Percentiles rank a stretch among this genome's conserved stretches.
These are phyloP conservation scores for Nepenthes mirabilis DNA, from an alignment of 148 eudicot species.

Conservation along the genomic window DNA sequence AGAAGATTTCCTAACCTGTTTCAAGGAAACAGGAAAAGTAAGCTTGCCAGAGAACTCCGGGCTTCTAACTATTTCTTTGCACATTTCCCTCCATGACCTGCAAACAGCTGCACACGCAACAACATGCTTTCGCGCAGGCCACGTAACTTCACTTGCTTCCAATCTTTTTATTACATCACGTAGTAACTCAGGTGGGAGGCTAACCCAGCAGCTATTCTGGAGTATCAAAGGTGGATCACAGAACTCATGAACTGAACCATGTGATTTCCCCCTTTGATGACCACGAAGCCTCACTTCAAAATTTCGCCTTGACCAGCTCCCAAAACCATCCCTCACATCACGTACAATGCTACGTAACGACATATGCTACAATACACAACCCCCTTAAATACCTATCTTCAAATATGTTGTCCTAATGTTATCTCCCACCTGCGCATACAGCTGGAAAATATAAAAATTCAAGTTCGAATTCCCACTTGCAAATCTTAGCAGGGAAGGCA, in stretches of 20 bases:
- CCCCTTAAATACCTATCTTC: not conserved
- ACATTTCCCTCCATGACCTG: slow-evolving; percentile 84
- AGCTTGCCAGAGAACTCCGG: slow-evolving; percentile 76
- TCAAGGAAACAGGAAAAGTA: slow-evolving; percentile 80
- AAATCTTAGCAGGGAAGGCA: slow-evolving; percentile 16
- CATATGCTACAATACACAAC: slow-evolving; percentile 23
- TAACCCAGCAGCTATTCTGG: slow-evolving; percentile 77
- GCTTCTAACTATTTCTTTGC: slow-evolving; percentile 60
- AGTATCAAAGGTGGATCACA: slow-evolving; percentile 39
- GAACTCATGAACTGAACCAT: slow-evolving; percentile 69
- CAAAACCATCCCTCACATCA: slow-evolving; percentile 79
- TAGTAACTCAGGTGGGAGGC: slow-evolving; percentile 76
- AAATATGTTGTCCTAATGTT: not conserved
- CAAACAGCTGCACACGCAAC: slow-evolving; percentile 94
- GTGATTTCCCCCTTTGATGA: slow-evolving; percentile 62
- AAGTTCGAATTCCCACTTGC: slow-evolving; percentile 6
- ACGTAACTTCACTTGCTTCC: slow-evolving; percentile 73
- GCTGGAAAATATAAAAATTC: slow-evolving; percentile 15
- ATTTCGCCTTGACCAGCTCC: slow-evolving; percentile 76
- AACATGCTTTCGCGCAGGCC: slow-evolving; percentile 81
- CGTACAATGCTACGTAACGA: slow-evolving; percentile 86
- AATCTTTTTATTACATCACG: slow-evolving; percentile 74
- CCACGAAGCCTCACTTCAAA: slow-evolving; percentile 58
- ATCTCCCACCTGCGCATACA: slow-evolving; percentile 8
- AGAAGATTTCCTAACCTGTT: slow-evolving; percentile 43